Evolutionary conservation across 2,329 filamentous ascomycete genomes (phyloP).

Genomic region (Talaromyces islandicus): DNA sequence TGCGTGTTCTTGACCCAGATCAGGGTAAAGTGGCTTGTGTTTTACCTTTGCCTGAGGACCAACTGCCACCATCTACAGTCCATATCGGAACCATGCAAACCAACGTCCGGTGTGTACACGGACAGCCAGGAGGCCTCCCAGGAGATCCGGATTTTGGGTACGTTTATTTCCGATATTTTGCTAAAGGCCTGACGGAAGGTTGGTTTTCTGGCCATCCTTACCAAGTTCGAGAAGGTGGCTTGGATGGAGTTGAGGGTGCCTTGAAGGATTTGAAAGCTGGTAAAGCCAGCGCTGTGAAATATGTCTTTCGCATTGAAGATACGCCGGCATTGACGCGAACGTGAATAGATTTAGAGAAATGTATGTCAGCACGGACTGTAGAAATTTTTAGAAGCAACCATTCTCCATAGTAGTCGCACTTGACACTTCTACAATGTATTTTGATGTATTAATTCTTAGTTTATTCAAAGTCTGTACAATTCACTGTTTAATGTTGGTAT

Average conservation of each 20-base stretch:
- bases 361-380: neutral
- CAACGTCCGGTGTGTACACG: slow-evolving; percentile 26
- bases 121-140: slow-evolving; percentile 11
- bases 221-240: slow-evolving; percentile 48
- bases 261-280: slow-evolving; percentile 53
- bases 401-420: neutral
- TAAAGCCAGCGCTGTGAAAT: slow-evolving; percentile 59
- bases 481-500: neutral
- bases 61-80: slow-evolving; percentile 30
- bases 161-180: slow-evolving; percentile 41
- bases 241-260: slow-evolving; percentile 49
- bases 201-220: slow-evolving; percentile 47
- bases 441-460: neutral
- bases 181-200: slow-evolving; percentile 42
- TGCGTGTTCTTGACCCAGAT: slow-evolving; percentile 36
- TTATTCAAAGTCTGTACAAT: neutral
- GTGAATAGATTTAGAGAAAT: slow-evolving; percentile 1
- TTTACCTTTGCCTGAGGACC: slow-evolving; percentile 15
- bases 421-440: neutral
- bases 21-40: neutral
- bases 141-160: slow-evolving; percentile 40
- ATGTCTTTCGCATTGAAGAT: slow-evolving; percentile 53
- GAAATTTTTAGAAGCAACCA: neutral
- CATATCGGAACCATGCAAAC: slow-evolving; percentile 34
- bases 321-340: slow-evolving; percentile 29